A percentile compares a stretch with the other conserved stretches of the same genome.
Evolutionary conservation across 768 basidiomycete genomes (phyloP).

Genomic region (Trametes meyenii): DNA sequence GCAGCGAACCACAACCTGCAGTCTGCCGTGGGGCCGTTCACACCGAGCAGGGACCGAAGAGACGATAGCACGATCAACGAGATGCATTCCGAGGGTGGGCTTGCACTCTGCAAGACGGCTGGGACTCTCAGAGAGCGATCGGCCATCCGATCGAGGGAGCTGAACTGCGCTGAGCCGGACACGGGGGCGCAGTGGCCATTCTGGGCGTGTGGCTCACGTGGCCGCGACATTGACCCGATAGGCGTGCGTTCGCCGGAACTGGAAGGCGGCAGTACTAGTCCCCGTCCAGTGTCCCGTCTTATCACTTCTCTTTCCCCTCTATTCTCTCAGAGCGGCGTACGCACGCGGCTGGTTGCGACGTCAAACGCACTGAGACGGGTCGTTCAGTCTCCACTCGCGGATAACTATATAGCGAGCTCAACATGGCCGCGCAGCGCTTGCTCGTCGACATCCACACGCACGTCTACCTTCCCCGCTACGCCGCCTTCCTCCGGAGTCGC

Average conservation of each 20-base stretch:
- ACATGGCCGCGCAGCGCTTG: constrained; percentile 34
- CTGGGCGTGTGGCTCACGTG: constrained; percentile 12
- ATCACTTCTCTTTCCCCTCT: background rate
- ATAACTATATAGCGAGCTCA: background rate
- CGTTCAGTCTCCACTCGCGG: background rate
- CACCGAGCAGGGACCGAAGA: background rate
- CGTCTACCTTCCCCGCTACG: constrained; percentile 81
- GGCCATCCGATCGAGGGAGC: constrained; percentile 11
- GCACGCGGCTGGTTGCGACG: no score
- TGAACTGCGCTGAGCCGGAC: background rate
- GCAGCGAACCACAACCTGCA: no score
- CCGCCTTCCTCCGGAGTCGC: constrained; percentile 66
- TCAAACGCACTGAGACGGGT: background rate
- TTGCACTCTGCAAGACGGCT: no score
- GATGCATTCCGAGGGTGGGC: no score
- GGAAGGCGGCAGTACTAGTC: no score
- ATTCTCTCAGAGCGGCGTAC: background rate
- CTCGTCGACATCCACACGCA: constrained; percentile 88
- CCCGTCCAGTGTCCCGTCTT: background rate
- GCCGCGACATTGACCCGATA: constrained; percentile 12
- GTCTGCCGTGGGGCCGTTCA: background rate
- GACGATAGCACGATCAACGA: background rate
- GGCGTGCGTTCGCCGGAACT: constrained; percentile 3
- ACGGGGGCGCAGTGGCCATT: background rate
- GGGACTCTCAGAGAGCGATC: background rate